Conservation (phyloP, 2,329 filamentous ascomycete genomes). For the Trichoderma oligosporum region DNA sequence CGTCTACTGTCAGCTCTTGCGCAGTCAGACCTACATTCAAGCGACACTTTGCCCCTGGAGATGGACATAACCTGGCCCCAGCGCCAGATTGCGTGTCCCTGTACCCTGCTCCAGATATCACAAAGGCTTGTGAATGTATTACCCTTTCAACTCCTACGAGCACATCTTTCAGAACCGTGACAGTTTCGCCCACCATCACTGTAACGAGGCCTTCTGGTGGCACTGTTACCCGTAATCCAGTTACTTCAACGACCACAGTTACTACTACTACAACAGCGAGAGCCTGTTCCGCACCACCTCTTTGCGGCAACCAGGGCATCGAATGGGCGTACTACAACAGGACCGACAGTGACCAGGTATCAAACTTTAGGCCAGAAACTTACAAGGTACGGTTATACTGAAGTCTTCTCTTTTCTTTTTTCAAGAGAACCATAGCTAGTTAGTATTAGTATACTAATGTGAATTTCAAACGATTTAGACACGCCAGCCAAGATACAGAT, state of each 20-base stretch:
- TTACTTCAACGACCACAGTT: background rate
- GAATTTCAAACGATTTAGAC: background rate
- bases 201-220: background rate
- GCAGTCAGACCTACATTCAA: background rate
- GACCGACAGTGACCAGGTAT: background rate
- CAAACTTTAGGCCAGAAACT: background rate
- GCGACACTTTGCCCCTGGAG: background rate
- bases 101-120: background rate
- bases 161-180: background rate
- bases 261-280: background rate
- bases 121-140: slow-evolving; percentile 4
- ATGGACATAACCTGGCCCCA: background rate
- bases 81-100: background rate
- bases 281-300: background rate
- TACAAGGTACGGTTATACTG: background rate
- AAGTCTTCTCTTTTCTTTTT: no score
- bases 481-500: background rate
- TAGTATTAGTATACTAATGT: no score
- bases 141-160: background rate
- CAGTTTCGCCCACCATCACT: background rate
- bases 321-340: slow-evolving; percentile 7
- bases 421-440: no score
- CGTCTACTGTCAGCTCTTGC: background rate
- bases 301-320: slow-evolving; percentile 10
- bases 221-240: background rate